phyloP scores from a whole-genome alignment of 352 stramenopile genomes.

The Phytopythium boreale region DNA sequence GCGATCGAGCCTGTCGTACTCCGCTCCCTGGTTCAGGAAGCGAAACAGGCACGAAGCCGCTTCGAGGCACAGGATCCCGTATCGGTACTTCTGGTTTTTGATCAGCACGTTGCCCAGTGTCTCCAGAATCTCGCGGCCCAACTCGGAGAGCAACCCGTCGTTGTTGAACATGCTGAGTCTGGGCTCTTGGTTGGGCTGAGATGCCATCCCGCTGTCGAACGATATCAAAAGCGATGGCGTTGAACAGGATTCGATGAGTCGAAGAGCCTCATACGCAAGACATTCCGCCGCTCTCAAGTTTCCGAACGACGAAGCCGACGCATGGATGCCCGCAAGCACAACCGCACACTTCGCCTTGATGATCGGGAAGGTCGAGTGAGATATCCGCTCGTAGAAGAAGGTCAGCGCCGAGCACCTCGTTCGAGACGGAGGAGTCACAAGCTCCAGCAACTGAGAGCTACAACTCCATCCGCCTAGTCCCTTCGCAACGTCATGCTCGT shows the following conservation, averaged over 20 bases:
- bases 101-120: constrained; percentile 75
- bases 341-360: constrained; percentile 75
- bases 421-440: constrained; percentile 47
- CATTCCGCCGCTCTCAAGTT: constrained; percentile 63
- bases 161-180: constrained; percentile 71
- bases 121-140: constrained; percentile 71
- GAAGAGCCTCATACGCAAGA: constrained; percentile 71
- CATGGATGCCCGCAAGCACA: constrained; percentile 58
- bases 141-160: constrained; percentile 66
- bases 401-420: constrained; percentile 38
- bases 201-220: constrained; percentile 11
- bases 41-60: constrained; percentile 55
- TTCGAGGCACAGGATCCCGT: constrained; percentile 77
- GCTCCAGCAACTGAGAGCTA: constrained; percentile 34
- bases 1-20: constrained; percentile 78
- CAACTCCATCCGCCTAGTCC: constrained; percentile 47
- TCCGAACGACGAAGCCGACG: constrained; percentile 32
- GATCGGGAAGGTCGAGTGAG: constrained; percentile 38
- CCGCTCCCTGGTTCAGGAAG: constrained; percentile 65
- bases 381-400: constrained; percentile 62
- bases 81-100: constrained; percentile 87
- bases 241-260: constrained; percentile 63
- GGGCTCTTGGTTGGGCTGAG: constrained; percentile 14
- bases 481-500: constrained; percentile 38
- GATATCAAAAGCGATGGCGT: background rate